These are phyloP conservation scores for Sarcomyxa edulis DNA, from an alignment of 768 basidiomycete species.

Conservation along the genomic window DNA sequence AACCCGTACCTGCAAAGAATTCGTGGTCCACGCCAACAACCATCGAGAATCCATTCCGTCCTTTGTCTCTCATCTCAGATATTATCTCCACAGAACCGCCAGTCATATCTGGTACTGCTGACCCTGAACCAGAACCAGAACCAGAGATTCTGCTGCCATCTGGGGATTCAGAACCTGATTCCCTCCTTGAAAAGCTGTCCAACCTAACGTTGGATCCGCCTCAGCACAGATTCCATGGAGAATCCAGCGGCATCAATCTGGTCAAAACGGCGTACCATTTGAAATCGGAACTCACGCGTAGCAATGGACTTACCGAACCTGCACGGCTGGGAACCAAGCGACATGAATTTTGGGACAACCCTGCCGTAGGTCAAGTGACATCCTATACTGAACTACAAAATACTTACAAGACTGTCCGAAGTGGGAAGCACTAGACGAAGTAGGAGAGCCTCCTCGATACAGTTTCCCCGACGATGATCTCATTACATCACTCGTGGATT, in stretches of 20 bases:
- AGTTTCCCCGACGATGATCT: conserved; percentile 50
- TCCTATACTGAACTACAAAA: neutral
- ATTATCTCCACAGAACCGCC: neutral
- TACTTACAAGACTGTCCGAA: neutral
- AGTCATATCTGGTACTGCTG: conserved; percentile 13
- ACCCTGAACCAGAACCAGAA: conserved; percentile 23
- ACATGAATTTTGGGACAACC: conserved; percentile 31
- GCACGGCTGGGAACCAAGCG: conserved; percentile 14
- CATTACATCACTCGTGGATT: conserved; percentile 43
- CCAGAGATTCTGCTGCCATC: no score
- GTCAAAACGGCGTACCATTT: conserved; percentile 51
- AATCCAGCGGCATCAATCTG: conserved; percentile 51
- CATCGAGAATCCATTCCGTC: no score
- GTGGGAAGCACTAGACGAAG: conserved; percentile 1
- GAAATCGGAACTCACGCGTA: no score
- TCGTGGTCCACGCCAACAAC: no score
- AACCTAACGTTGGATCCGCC: no score
- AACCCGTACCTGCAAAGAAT: no score
- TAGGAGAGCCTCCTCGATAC: neutral
- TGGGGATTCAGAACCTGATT: no score
- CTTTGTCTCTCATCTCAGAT: conserved; percentile 11
- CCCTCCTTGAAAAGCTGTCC: no score
- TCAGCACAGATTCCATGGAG: conserved; percentile 47
- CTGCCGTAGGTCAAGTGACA: conserved; percentile 22
- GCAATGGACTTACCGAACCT: conserved; percentile 33